Evolutionary conservation across 2,329 filamentous ascomycete genomes (phyloP).

Genomic region (Xylariaceae sp.): DNA sequence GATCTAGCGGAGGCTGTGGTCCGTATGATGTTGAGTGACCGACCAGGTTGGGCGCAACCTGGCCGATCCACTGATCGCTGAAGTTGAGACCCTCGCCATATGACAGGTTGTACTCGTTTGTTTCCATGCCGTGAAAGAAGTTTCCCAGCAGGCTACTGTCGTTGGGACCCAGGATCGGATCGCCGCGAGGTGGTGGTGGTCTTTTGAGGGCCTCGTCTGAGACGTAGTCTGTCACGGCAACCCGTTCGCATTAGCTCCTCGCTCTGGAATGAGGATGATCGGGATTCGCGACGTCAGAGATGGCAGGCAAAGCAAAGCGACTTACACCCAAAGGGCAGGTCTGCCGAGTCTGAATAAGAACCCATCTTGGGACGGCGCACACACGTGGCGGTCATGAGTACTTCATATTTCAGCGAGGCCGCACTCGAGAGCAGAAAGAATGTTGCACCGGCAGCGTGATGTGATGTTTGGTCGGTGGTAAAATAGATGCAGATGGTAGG

Average conservation of each 20-base stretch:
- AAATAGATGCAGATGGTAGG: background rate
- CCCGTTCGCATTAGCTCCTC: constrained; percentile 9
- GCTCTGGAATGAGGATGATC: background rate
- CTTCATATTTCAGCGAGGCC: constrained; percentile 24
- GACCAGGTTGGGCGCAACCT: constrained; percentile 60
- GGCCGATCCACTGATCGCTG: constrained; percentile 47
- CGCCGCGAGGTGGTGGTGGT: constrained; percentile 58
- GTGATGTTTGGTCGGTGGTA: background rate
- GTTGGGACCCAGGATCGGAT: constrained; percentile 58
- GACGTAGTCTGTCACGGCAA: constrained; percentile 21
- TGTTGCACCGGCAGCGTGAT: background rate
- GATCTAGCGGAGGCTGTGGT: constrained; percentile 39
- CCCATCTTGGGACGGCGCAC: constrained; percentile 54
- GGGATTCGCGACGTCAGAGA: background rate
- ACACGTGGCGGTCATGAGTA: constrained; percentile 48
- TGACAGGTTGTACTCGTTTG: constrained; percentile 46
- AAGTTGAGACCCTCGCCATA: constrained; percentile 49
- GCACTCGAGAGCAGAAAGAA: constrained; percentile 3
- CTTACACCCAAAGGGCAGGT: constrained; percentile 64
- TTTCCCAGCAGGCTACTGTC: constrained; percentile 53
- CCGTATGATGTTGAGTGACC: constrained; percentile 61
- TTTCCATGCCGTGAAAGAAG: constrained; percentile 52
- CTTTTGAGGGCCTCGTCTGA: constrained; percentile 34
- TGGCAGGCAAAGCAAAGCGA: constrained; percentile 19
- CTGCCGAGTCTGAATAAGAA: constrained; percentile 53